Base-by-base conservation (phyloP, 192 early-diverging fungal genomes). In the Phycomyces nitens region DNA sequence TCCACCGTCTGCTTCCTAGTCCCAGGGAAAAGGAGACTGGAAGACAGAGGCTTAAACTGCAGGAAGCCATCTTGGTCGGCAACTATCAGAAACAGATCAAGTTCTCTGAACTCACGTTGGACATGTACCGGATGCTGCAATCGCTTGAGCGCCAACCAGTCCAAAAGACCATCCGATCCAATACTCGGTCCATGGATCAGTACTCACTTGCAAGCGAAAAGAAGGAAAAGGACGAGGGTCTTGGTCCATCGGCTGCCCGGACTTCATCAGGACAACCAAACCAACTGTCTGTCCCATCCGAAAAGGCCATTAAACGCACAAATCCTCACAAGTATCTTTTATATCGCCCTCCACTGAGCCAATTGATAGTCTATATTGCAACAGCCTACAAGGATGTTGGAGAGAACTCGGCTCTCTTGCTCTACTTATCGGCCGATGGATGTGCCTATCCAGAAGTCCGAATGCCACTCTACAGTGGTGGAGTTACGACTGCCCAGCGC, bases 61-160 rank as follows among this genome's bases (percentile, higher is more conserved):
- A 97, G 75, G 94, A 99, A 77, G 95, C 93, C 0, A 96, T 99
- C 51, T 77, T 99, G 38, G 94, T 97, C 47, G 95, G 97, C 23
- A 98, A 95, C 72, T 88, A 90, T 59, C 91, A 92, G 43, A 92
- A 91, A 44, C 95, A 99, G 75, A 95, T 96, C 73, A 97, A 98
- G 64, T 99, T 99, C 71, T 95, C 95, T 0, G 95, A 98, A 73
- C 80, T 98, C 38, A 97, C 93, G 0, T 77, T 97, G 50, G 97
- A 99, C 63, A 94, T 98, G 93, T 96, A 94, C 76, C 89, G 94
- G 40, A 91, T 99, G 67, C 72, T 96, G 24, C 96, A 98, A 68
- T 89, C 92, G 34, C 83, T 99, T n/a, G 97, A 81, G 75, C 61
- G 63, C 42, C 41, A 65, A 11, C 18, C 23, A 11, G 20, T 34